Percentiles rank a stretch among this genome's conserved stretches.
Evolutionary conservation across 345 rosid genomes (phyloP).

Genomic region (Aquilaria malaccensis): DNA sequence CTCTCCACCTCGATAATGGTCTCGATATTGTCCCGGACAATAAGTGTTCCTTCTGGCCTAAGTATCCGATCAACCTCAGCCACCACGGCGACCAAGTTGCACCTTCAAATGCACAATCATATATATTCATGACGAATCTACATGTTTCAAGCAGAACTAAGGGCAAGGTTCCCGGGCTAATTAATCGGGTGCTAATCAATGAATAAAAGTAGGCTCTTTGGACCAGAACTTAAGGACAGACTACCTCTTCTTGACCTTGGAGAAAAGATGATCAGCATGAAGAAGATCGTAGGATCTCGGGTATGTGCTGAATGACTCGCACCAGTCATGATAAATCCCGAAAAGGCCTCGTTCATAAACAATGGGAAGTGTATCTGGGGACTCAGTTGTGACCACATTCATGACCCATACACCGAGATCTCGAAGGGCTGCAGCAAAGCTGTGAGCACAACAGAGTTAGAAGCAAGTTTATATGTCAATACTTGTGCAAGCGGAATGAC

Average conservation of each 20-base stretch:
- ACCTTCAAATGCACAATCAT: constrained; percentile 27
- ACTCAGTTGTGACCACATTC: constrained; percentile 81
- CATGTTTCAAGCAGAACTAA: neutral
- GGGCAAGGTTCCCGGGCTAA: neutral
- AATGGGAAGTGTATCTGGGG: constrained; percentile 89
- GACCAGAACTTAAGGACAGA: neutral
- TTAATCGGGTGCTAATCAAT: neutral
- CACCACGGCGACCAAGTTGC: constrained; percentile 58
- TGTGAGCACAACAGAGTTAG: constrained; percentile 29
- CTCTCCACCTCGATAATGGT: constrained; percentile 54
- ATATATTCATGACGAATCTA: neutral
- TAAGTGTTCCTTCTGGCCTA: constrained; percentile 82
- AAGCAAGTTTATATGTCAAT: neutral
- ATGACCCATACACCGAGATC: constrained; percentile 86
- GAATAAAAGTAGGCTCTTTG: neutral
- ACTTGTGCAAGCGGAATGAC: neutral
- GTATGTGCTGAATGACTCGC: constrained; percentile 91
- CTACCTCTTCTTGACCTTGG: constrained; percentile 68
- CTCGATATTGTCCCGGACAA: constrained; percentile 64
- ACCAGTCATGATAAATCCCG: constrained; percentile 96
- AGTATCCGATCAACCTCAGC: constrained; percentile 87
- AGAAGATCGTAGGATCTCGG: constrained; percentile 97
- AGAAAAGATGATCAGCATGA: constrained; percentile 96
- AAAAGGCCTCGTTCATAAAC: constrained; percentile 90
- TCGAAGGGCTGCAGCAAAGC: constrained; percentile 88